Evolutionary conservation across 768 basidiomycete species (phyloP), one percentile per base, ranked within the genome.

Genomic region (Rhodotorula diobovata): DNA sequence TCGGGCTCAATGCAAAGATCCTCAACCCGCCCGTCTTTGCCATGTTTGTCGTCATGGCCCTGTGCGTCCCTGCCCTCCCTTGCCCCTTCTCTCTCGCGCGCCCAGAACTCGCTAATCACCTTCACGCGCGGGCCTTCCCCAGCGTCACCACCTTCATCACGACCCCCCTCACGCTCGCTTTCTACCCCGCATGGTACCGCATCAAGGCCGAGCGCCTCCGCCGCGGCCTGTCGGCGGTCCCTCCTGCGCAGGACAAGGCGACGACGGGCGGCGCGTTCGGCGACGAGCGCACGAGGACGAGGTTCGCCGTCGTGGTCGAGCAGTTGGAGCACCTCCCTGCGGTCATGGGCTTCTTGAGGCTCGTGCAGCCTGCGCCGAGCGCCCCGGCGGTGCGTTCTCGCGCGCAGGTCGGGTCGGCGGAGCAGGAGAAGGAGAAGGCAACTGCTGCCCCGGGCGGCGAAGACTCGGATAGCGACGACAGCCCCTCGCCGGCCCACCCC

Each of bases 321-420:
- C 91, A 88, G 79, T 82, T 94, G 58, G 95, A 96, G 74, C 92
- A 95, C 79, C 79, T 98, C 0, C 89, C 94, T 0, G 86, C 89
- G 18, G 87, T 91, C 81, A 94, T 99, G 92, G 86, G 90, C 0
- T 82, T 98, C 67, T 87, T 90, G 0, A 90, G 94, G 9, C 68
- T 76, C 30, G 50, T 71, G 32, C 70, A 61, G 67, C 73, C 61
- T 23, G 56, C 43, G 32, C 5, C 65, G 59, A 54, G 35, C 4
- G 25, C 57, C 34, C 48, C 48, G 25, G 23, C 48, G 48, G 34
- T 16, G 32, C 18, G 37, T 11, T 21, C n/a, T n/a, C n/a, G n/a
- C n/a, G 41, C 34, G 39, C 5, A n/a, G 54, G 2, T 55, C 53
- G 20, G 12, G 37, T 28, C 18, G 21, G 12, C 51, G 10, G 28